Conservation (phyloP, 2,329 filamentous ascomycete species). For the Coniella vitis region DNA sequence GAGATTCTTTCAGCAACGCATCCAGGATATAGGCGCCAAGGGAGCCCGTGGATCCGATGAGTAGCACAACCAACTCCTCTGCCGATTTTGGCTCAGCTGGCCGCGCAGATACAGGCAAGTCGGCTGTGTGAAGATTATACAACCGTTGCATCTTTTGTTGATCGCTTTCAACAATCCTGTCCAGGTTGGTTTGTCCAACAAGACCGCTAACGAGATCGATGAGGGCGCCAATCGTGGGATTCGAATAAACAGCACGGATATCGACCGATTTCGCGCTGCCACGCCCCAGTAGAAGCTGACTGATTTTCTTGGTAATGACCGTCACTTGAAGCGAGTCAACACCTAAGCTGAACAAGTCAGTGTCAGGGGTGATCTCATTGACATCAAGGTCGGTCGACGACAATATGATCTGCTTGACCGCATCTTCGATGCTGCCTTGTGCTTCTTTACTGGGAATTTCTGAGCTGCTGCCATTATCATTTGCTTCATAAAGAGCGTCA, state of each 20-base stretch:
- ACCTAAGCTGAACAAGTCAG: slow-evolving; percentile 5
- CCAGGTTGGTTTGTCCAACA: not conserved
- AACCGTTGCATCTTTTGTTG: slow-evolving; percentile 6
- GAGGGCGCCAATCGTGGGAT: slow-evolving; percentile 3
- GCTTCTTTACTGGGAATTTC: not conserved
- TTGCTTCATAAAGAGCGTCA: slow-evolving; percentile 29
- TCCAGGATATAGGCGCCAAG: slow-evolving; percentile 10
- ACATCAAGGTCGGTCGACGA: not conserved
- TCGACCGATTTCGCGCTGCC: not conserved
- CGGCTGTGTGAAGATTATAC: slow-evolving; percentile 1
- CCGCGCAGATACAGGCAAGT: slow-evolving; percentile 2
- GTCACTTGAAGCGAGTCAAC: slow-evolving; percentile 10
- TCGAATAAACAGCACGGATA: slow-evolving; percentile 1
- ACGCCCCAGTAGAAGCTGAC: not conserved
- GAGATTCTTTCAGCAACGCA: not conserved
- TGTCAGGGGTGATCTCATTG: slow-evolving; percentile 1
- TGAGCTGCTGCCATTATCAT: not conserved
- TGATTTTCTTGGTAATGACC: not conserved
- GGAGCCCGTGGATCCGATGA: slow-evolving; percentile 11
- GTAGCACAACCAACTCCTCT: slow-evolving; percentile 1
- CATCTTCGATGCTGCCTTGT: not conserved
- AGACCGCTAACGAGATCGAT: not conserved
- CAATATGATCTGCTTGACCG: not conserved
- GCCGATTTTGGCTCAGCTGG: not conserved
- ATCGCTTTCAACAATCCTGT: not conserved